These are phyloP conservation scores for Hyparrhenia diplandra DNA, from an alignment of 176 grass and related monocot genomes.

Conservation along the genomic window DNA sequence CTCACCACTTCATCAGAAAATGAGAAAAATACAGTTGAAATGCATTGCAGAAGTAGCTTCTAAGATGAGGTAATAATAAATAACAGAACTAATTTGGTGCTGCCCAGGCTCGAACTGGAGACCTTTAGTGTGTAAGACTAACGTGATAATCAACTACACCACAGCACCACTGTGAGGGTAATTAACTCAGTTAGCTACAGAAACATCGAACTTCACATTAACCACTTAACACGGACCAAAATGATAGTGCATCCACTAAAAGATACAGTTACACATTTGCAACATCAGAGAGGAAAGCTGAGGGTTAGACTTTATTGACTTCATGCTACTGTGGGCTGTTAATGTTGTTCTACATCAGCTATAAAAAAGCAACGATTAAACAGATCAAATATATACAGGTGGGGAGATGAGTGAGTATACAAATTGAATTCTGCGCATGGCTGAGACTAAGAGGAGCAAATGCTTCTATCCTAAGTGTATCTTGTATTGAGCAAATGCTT, in stretches of 20 bases:
- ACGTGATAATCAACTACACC: slow-evolving; percentile 42
- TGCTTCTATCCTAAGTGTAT: slow-evolving; percentile 35
- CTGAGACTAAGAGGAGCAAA: slow-evolving; percentile 17
- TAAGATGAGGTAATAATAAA: no score
- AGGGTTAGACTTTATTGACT: not conserved
- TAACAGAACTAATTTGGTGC: not conserved
- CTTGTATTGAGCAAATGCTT: slow-evolving; percentile 2
- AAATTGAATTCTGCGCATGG: slow-evolving; percentile 21
- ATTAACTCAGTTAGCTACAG: not conserved
- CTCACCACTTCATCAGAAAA: not conserved
- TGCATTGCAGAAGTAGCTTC: no score
- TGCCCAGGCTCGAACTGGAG: slow-evolving; percentile 35
- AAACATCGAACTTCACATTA: not conserved
- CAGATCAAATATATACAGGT: slow-evolving; percentile 3
- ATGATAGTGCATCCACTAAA: not conserved
- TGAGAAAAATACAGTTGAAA: no score
- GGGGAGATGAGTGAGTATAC: slow-evolving; percentile 11
- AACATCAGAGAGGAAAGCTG: not conserved
- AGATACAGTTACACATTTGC: not conserved
- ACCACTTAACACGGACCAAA: not conserved
- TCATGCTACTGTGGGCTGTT: not conserved
- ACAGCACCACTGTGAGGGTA: slow-evolving; percentile 12
- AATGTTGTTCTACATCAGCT: slow-evolving; percentile 19
- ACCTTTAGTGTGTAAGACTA: slow-evolving; percentile 44
- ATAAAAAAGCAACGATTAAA: not conserved